A percentile compares a stretch with the other conserved stretches of the same genome.
Evolutionary conservation across 2,329 filamentous ascomycete species (phyloP).

Genomic region (Harringtonia lauricola): DNA sequence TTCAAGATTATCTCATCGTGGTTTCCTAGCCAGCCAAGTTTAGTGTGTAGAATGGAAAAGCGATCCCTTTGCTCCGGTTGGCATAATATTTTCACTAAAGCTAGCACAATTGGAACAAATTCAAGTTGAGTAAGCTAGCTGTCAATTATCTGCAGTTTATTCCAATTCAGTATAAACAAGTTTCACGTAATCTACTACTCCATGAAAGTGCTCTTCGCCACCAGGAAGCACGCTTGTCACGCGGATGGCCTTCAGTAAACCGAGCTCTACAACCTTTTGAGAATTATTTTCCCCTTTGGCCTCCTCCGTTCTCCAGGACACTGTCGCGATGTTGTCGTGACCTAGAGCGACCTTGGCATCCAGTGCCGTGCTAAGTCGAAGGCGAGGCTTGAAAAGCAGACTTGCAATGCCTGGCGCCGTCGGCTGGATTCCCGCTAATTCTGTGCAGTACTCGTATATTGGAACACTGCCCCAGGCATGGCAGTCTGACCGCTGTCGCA

Average conservation of each 20-base stretch:
- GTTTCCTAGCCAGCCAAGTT: slow-evolving; percentile 9
- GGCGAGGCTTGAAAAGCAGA: slow-evolving; percentile 18
- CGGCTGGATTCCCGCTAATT: slow-evolving; percentile 17
- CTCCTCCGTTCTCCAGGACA: slow-evolving; percentile 11
- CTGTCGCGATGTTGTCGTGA: slow-evolving; percentile 13
- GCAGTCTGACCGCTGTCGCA: slow-evolving; percentile 29
- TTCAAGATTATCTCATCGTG: slow-evolving; percentile 12
- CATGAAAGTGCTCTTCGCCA: no score
- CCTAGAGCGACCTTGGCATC: slow-evolving; percentile 17
- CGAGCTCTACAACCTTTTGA: no score
- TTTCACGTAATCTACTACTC: no score
- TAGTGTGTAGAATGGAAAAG: slow-evolving; percentile 11
- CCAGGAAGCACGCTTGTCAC: no score
- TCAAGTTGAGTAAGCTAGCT: no score
- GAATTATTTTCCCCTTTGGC: no score
- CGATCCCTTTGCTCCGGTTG: background rate
- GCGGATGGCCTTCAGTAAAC: no score
- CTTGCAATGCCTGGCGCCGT: slow-evolving; percentile 11
- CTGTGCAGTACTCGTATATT: slow-evolving; percentile 27
- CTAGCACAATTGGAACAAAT: no score
- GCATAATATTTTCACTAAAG: no score
- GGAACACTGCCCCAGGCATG: slow-evolving; percentile 32
- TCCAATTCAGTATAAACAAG: no score
- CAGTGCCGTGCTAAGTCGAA: slow-evolving; percentile 14
- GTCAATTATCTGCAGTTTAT: no score